phyloP scores from a whole-genome alignment of 116 monocot species.

The Trichopus zeylanicus region DNA sequence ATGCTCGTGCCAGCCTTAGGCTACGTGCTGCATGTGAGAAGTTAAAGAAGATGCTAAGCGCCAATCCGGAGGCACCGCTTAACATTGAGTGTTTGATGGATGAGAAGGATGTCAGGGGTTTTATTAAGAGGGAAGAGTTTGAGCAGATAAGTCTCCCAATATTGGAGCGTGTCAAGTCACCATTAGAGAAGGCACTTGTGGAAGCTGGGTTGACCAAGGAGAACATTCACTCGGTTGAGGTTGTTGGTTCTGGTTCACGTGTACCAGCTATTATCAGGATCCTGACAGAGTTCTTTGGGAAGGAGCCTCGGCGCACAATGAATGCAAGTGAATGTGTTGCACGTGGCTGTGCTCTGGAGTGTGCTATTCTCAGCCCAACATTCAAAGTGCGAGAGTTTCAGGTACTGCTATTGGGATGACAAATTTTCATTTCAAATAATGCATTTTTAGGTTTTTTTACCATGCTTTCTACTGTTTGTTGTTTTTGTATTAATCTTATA shows the following conservation, averaged over 20 bases:
- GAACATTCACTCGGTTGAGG: constrained; percentile 63
- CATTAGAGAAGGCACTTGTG: constrained; percentile 51
- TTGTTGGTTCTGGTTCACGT: constrained; percentile 84
- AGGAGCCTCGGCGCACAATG: constrained; percentile 81
- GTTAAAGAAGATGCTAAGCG: constrained; percentile 83
- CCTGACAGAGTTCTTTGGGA: constrained; percentile 65
- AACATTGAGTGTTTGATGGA: constrained; percentile 83
- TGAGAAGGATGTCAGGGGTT: constrained; percentile 74
- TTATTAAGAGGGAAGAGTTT: constrained; percentile 78
- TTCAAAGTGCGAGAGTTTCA: constrained; percentile 91
- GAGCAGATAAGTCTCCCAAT: constrained; percentile 66
- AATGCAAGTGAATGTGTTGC: constrained; percentile 95
- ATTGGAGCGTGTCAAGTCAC: constrained; percentile 56
- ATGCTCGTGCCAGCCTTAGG: constrained; percentile 56
- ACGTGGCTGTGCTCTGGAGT: constrained; percentile 80
- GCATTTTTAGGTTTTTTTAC: too few species aligned
- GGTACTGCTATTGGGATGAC: constrained; percentile 23
- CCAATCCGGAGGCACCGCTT: constrained; percentile 68
- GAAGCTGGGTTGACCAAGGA: constrained; percentile 51
- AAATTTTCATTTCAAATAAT: not conserved
- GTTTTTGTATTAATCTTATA: too few species aligned
- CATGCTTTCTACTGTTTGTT: too few species aligned
- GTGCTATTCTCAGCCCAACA: constrained; percentile 84
- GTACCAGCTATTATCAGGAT: constrained; percentile 71
- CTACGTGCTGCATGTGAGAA: constrained; percentile 73